A percentile compares a stretch with the other conserved stretches of the same genome.
Evolutionary conservation across 257 asterid genomes (phyloP).

Genomic region (Salvia miltiorrhiza): DNA sequence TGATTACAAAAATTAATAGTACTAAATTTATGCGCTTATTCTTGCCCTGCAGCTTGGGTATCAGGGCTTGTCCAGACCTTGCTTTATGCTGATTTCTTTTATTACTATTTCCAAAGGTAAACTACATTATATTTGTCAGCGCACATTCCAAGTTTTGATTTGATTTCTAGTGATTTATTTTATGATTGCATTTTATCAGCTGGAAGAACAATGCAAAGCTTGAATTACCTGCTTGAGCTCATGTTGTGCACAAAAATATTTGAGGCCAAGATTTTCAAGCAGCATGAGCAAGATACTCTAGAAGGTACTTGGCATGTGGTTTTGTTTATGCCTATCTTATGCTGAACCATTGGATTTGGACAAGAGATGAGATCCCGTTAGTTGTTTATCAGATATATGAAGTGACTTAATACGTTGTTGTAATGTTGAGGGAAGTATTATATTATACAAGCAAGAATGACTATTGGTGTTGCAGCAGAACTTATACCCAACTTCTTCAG

Average conservation of each 20-base stretch:
- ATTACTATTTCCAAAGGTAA: constrained; percentile 85
- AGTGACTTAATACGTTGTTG: background rate
- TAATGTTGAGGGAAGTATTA: constrained; percentile 10
- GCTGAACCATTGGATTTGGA: background rate
- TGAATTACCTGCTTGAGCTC: constrained; percentile 63
- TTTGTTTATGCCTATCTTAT: background rate
- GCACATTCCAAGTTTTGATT: background rate
- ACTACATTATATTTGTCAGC: background rate
- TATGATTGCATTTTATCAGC: constrained; percentile 39
- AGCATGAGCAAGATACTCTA: background rate
- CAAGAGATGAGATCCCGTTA: background rate
- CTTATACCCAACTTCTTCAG: background rate
- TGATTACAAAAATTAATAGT: background rate
- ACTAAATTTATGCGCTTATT: constrained; percentile 2
- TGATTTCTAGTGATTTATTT: background rate
- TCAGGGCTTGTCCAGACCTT: constrained; percentile 72
- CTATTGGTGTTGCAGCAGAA: too few relatives aligned
- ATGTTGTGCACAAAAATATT: background rate
- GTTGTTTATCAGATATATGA: background rate
- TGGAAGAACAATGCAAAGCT: constrained; percentile 73
- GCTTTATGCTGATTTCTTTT: constrained; percentile 86
- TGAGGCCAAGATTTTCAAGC: constrained; percentile 8
- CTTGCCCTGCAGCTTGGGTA: constrained; percentile 61
- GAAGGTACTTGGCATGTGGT: constrained; percentile 7
- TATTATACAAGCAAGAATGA: constrained; percentile 10